Base-by-base conservation (phyloP, 176 grass and related monocot species). In the Carex littledalei region DNA sequence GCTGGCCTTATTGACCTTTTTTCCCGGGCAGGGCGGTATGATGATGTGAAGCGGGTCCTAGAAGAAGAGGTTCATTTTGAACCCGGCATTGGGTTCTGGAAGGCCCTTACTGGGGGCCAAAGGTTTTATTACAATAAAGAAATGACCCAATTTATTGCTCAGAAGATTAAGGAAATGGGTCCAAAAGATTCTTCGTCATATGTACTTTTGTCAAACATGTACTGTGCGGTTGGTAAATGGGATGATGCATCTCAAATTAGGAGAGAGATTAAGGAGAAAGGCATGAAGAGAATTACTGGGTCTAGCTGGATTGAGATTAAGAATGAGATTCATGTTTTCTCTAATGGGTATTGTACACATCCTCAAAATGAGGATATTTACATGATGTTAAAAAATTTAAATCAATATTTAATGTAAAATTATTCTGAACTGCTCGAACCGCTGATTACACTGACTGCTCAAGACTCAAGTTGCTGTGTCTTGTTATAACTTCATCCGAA, bases 291-390 rank as follows among this genome's bases (percentile, higher is more conserved):
- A 81, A 93, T 91, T 86, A 92, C 91, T 31, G 95, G 95, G 50
- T 94, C 86, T 78, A 98, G 95, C 84, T 98, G 95, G 92, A 94
- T 93, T 86, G 95, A 98, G 63, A 89, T 94, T 32, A 85, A 81
- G 15, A 88, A 90, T 67, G 83, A 90, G 75, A 74, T 94, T 43
- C 86, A 94, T 91, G 90, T 98, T 72, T 98, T 98, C 82, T 89
- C 82, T 78, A 94, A 87, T 89, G 93, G 86, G 84, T 91, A 76
- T 54, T 63, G 54, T 45, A 92, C 70, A 15, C 93, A 98, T 88
- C 87, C 80, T 78, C 82, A 64, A 76, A 92, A 83, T 57, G 77
- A 90, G 85, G 91, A 93, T 37, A 93, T 98, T 81, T 93, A 95
- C 89, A 71, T 29, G 32, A 81, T 89, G n/a, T 86, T 98, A 49